Conservation (phyloP, 208 protist genomes). For the Leishmania martiniquensis region DNA sequence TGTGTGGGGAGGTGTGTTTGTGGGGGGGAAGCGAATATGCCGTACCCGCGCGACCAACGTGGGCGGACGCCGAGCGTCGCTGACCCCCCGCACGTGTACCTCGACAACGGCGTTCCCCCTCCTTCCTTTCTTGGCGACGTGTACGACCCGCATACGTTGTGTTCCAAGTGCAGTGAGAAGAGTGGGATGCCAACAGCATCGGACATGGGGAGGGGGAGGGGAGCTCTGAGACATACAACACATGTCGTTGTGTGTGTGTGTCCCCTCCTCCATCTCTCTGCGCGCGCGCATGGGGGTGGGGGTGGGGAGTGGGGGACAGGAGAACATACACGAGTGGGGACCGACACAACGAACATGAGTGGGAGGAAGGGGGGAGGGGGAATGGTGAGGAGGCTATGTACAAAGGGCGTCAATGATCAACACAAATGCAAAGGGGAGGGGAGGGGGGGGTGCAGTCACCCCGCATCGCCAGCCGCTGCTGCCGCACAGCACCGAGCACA, state of each 20-base stretch:
- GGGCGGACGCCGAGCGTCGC: neutral
- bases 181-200: neutral
- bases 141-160: no score
- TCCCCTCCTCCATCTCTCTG: no score
- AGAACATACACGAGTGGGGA: no score
- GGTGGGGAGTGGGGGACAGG: neutral
- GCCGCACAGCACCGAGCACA: neutral
- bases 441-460: no score
- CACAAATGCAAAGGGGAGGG: no score
- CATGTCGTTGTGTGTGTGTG: no score
- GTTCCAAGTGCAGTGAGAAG: neutral
- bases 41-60: neutral
- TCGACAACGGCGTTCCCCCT: neutral
- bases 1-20: no score
- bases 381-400: slow-evolving; percentile 3
- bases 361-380: neutral
- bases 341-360: no score
- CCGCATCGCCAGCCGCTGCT: neutral
- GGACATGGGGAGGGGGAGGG: neutral
- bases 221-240: no score
- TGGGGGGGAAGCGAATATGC: no score
- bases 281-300: no score
- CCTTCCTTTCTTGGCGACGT: no score
- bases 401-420: neutral
- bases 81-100: neutral